Conservation (phyloP, 176 grass and related monocot genomes). For the Dactylis glomerata region DNA sequence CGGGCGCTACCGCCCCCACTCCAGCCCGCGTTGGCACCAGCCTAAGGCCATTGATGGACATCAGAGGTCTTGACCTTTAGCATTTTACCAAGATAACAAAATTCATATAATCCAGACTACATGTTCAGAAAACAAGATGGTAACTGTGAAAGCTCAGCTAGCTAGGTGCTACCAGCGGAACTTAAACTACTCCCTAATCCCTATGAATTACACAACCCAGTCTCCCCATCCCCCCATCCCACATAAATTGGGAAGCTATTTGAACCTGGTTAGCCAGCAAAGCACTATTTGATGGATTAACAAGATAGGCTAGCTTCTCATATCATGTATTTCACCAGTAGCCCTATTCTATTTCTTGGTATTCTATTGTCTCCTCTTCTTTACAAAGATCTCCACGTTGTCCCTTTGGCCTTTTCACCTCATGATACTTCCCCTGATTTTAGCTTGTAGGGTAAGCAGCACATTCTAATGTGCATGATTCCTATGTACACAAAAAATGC, state of each 20-base stretch:
- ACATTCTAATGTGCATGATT: background rate
- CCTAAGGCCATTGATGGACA: background rate
- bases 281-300: constrained; percentile 20
- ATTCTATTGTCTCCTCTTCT: constrained; percentile 6
- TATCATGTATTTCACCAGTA: constrained; percentile 6
- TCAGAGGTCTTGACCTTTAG: background rate
- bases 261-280: constrained; percentile 22
- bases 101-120: constrained; percentile 16
- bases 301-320: constrained; percentile 12
- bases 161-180: constrained; percentile 28
- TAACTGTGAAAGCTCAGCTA: background rate
- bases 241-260: constrained; percentile 17
- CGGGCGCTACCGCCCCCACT: too few species aligned
- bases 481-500: constrained; percentile 30
- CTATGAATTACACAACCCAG: background rate
- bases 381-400: constrained; percentile 18
- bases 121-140: constrained; percentile 11
- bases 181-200: background rate
- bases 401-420: background rate
- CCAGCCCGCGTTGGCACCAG: too few species aligned
- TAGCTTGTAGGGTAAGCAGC: background rate
- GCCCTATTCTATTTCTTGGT: constrained; percentile 2
- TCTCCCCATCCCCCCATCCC: constrained; percentile 26
- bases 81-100: background rate
- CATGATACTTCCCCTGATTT: background rate